Evolutionary conservation across 768 basidiomycete genomes (phyloP), one percentile per base, ranked within the genome.

Genomic region (Fomitopsis serialis): DNA sequence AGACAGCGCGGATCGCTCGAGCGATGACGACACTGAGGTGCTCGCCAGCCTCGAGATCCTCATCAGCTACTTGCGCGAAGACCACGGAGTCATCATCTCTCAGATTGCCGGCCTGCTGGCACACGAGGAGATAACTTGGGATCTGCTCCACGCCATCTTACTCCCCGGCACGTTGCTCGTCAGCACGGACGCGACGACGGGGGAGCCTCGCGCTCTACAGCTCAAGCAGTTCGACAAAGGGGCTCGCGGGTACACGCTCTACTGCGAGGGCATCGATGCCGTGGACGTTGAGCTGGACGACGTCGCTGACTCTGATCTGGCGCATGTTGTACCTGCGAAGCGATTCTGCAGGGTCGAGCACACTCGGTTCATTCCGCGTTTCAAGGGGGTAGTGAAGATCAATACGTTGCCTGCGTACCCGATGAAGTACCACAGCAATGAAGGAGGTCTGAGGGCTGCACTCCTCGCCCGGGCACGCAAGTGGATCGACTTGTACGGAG

Each of bases 41-140:
- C 63, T 78, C n/a, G 62, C 73, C 3, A 76, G 79, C 4, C 71
- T 81, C 32, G 70, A 72, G 36, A 61, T 81, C 4, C 74, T 85
- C 34, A 68, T 79, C 44, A 66, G 70, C 29, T 78, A 78, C 52
- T 64, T 84, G 47, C 68, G 74, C 13, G 64, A 64, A 11, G 81
- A 84, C 61, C 81, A 79, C 66, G 67, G 68, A 52, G 62, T 67
- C 36, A 82, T 78, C 5, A 66, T 82, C 47, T 62, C 71, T 12
- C 74, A 68, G 15, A 70, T 84, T 57, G 64, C 71, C 1, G 73
- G 73, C 37, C 72, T 84, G 42, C 77, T 70, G 9, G 58, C 74
- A 1, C 79, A 83, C 55, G 71, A 70, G 13, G 82, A 85, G 61
- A 84, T 84, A 57, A 79, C 78, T 2, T 83, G 72, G 58, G 75